These are phyloP conservation scores for Aspergillus tubingensis DNA, from an alignment of 2,329 filamentous ascomycete species.

Conservation along the genomic window DNA sequence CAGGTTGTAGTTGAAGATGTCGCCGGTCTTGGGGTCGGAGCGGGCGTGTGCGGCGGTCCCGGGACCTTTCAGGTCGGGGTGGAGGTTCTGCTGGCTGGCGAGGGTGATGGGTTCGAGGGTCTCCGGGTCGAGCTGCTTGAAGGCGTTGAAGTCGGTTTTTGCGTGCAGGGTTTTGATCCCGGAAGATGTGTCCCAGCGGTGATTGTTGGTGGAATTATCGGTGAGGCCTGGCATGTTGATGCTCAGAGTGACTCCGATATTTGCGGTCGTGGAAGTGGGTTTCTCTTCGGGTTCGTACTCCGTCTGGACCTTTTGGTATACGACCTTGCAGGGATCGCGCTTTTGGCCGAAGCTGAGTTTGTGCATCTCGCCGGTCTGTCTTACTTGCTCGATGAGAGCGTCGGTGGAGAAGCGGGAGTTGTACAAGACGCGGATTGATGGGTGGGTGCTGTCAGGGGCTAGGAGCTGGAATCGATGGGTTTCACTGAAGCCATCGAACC, in stretches of 20 bases:
- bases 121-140: slow-evolving; percentile 66
- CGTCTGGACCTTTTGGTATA: slow-evolving; percentile 66
- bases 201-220: slow-evolving; percentile 12
- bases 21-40: slow-evolving; percentile 70
- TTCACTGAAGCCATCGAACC: slow-evolving; percentile 76
- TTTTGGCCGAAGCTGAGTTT: slow-evolving; percentile 69
- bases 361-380: slow-evolving; percentile 58
- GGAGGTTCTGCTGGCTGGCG: slow-evolving; percentile 61
- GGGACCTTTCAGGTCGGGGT: slow-evolving; percentile 68
- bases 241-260: slow-evolving; percentile 67
- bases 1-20: slow-evolving; percentile 82
- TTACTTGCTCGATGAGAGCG: slow-evolving; percentile 61
- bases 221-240: slow-evolving; percentile 63
- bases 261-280: slow-evolving; percentile 62
- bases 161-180: slow-evolving; percentile 57
- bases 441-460: slow-evolving; percentile 37
- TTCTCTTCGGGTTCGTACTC: slow-evolving; percentile 45
- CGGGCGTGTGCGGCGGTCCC: slow-evolving; percentile 72
- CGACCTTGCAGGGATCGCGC: slow-evolving; percentile 70
- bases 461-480: slow-evolving; percentile 73
- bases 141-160: slow-evolving; percentile 57
- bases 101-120: slow-evolving; percentile 72
- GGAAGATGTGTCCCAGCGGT: slow-evolving; percentile 32
- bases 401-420: slow-evolving; percentile 71
- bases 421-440: slow-evolving; percentile 60